Conservation (phyloP, 352 stramenopile species). For the Aphanomyces cochlioides region DNA sequence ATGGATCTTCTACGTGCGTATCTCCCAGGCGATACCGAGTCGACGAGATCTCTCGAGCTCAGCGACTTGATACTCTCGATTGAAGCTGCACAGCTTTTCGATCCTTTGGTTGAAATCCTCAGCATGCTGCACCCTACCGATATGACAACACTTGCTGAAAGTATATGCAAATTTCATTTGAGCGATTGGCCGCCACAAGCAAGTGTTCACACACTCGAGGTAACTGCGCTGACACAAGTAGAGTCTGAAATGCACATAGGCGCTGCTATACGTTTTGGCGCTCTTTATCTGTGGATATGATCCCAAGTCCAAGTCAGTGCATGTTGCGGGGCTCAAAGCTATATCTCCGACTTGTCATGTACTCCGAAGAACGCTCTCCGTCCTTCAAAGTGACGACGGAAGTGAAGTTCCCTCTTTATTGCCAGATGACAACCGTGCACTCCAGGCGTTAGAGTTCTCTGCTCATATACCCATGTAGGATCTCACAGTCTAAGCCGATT, state of each 20-base stretch:
- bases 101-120: not conserved
- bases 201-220: not conserved
- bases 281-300: not conserved
- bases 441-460: too few species aligned
- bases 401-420: too few species aligned
- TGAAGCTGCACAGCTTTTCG: not conserved
- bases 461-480: too few species aligned
- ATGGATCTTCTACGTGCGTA: not conserved
- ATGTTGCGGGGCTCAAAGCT: too few species aligned
- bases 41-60: not conserved
- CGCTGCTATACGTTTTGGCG: not conserved
- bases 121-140: not conserved
- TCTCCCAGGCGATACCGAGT: not conserved
- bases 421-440: too few species aligned
- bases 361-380: too few species aligned
- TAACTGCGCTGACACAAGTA: not conserved
- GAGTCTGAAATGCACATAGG: not conserved
- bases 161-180: not conserved
- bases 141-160: not conserved
- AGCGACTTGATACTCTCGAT: conserved; percentile 7
- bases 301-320: not conserved
- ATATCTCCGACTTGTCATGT: too few species aligned
- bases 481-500: too few species aligned
- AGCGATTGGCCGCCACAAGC: not conserved
- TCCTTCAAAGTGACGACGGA: too few species aligned